Evolutionary conservation across 2,329 filamentous ascomycete species (phyloP).

Genomic region (Monilinia aucupariae): DNA sequence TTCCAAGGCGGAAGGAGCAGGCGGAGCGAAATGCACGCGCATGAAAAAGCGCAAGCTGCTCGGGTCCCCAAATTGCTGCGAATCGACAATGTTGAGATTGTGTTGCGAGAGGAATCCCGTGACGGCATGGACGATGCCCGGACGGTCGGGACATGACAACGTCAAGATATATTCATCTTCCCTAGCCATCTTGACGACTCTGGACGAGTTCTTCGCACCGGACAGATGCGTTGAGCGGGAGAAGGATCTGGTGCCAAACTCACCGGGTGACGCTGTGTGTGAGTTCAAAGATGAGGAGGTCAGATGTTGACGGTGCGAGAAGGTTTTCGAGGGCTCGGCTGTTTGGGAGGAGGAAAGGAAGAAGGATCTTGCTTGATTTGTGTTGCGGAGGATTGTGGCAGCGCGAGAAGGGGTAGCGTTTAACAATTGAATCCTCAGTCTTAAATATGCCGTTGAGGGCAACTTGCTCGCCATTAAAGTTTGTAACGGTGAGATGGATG

Average conservation of each 20-base stretch:
- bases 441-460: neutral
- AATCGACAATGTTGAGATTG: constrained; percentile 74
- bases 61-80: constrained; percentile 78
- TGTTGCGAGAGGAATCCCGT: constrained; percentile 70
- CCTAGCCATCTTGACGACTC: constrained; percentile 43
- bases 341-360: constrained; percentile 3
- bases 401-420: neutral
- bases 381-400: neutral
- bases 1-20: constrained; percentile 36
- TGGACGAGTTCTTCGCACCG: neutral
- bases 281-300: neutral
- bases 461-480: constrained; percentile 9
- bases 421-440: neutral
- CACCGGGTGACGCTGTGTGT: neutral
- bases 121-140: constrained; percentile 79
- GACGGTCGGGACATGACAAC: constrained; percentile 76
- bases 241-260: neutral
- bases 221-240: neutral
- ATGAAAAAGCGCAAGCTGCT: constrained; percentile 76
- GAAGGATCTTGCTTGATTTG: constrained; percentile 4
- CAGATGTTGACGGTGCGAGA: neutral
- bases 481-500: neutral
- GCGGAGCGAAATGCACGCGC: constrained; percentile 74
- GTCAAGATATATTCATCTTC: constrained; percentile 55
- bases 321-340: constrained; percentile 6